Base-by-base conservation (phyloP, 495 filamentous ascomycete species). In the Aspergillus bertholletiae region DNA sequence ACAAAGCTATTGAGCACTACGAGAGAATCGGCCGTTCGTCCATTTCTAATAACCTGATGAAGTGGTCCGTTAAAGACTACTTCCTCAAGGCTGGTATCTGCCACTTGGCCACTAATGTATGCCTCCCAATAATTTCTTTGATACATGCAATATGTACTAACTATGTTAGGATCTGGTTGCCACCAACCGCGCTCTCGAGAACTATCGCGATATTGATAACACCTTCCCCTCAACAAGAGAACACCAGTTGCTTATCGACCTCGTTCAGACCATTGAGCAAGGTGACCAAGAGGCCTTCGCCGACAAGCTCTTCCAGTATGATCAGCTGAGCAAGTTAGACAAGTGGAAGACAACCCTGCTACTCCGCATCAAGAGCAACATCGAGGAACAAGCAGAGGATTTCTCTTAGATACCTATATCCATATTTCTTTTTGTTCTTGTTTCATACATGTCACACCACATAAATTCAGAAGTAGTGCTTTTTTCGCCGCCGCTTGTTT, bases 301-400 rank as follows among this genome's bases (percentile, higher is more conserved):
- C 11, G 90, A 95, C 63, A 92, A 90, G 73, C 75, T 96, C 48
- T 93, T 87, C 73, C 83, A 88, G 59, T 96, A 77, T 64, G 88
- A 96, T 71, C 88, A 92, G 75, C 78, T 96, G 75, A 92, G 87
- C 73, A 89, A 90, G 74, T 74, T 96, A 63, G 90, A 96, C 65
- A 91, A 92, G 76, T 97, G 93, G 92, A 93, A 96, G 85, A 95
- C 88, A 51, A 90, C 87, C 34, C 79, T 96, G 34, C 72, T 96
- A 46, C 68, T 96, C 62, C 80, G 84, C 63, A 77, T 96, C 62
- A 96, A 96, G 83, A 84, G 84, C 63, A 78, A 74, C 48, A 92
- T 95, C 62, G 87, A 90, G 74, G 82, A 84, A 64, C 78, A 84
- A 54, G 85, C 79, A 5, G 90, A 93, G 54, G 86, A 89, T 66